Evolutionary conservation across 768 basidiomycete species (phyloP).

Genomic region (Pleurotus eryngii): DNA sequence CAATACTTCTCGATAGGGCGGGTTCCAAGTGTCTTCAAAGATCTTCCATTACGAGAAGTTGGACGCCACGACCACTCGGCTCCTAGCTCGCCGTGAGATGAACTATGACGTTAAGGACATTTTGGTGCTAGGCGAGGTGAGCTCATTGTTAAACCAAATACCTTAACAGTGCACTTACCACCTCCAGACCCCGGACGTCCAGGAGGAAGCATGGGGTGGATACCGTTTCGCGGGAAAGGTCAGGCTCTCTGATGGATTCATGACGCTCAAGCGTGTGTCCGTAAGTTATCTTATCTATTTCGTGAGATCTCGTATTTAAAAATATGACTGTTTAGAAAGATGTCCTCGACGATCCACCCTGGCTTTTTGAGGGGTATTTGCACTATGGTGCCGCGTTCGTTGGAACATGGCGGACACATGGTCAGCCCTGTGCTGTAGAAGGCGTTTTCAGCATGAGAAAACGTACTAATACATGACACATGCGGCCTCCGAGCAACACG

Average conservation of each 20-base stretch:
- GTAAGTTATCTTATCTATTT: slow-evolving; percentile 33
- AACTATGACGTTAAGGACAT: slow-evolving; percentile 25
- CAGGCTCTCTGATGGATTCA: slow-evolving; percentile 48
- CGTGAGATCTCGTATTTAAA: slow-evolving; percentile 3
- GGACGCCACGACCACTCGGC: neutral
- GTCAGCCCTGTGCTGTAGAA: slow-evolving; percentile 31
- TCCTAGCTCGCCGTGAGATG: neutral
- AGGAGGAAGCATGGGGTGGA: slow-evolving; percentile 65
- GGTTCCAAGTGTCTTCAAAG: slow-evolving; percentile 11
- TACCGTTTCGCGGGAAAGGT: slow-evolving; percentile 60
- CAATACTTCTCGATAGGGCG: slow-evolving; percentile 10
- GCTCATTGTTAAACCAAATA: slow-evolving; percentile 10
- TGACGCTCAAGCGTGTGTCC: slow-evolving; percentile 60
- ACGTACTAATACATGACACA: slow-evolving; percentile 5
- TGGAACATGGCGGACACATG: slow-evolving; percentile 49
- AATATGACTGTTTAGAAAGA: slow-evolving; percentile 19
- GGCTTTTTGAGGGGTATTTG: slow-evolving; percentile 58
- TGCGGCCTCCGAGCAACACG: neutral
- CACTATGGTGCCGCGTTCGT: slow-evolving; percentile 45
- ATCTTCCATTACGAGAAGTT: slow-evolving; percentile 8
- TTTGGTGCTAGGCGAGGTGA: slow-evolving; percentile 40
- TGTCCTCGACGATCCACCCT: slow-evolving; percentile 34
- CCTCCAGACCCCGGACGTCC: slow-evolving; percentile 46
- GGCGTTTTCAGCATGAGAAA: slow-evolving; percentile 62
- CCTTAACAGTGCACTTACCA: neutral